Base-by-base conservation (phyloP, 2,329 filamentous ascomycete genomes). In the Aspergillus sp. region DNA sequence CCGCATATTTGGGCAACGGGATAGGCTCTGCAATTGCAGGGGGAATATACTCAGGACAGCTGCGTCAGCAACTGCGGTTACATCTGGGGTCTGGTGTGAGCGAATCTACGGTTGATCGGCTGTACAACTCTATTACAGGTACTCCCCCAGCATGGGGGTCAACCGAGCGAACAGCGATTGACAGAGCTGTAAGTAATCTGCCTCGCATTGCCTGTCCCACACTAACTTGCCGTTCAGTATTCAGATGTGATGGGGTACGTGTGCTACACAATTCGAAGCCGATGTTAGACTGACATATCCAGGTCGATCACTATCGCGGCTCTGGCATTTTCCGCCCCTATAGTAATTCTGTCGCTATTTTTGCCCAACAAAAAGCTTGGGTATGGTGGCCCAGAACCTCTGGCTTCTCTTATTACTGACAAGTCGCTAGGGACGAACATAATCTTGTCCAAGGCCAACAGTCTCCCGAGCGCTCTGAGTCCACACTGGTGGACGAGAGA, bases 31-130 rank as follows among this genome's bases (percentile, higher is more conserved):
- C 76, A 45, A 76, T 82, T 50, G 80, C 81, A 2, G 81, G 81
- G 5, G 80, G 77, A 6, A 83, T 84, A 13, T 84, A 84, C 63
- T 83, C 81, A 0, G 76, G 75, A n/a, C 75, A 76, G 0, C 75
- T 84, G 62, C 75, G 76, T 32, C 59, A 69, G 4, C 69, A 72
- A 5, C 65, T 83, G 55, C 69, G 70, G 50, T 60, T 67, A 7
- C 75, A 76, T 38, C 66, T 83, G 5, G 78, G 78, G 8, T 54
- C 65, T 0, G 59, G 58, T 3, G 74, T 73, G 1, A 67, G 69
- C 2, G 59, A 71, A 12, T 63, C 65, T 1, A 60, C 73, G 9
- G 73, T 83, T 23, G 66, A 79, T 21, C 61, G 61, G 1, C 66
- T 83, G 25, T 82, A 74, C 61, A 77, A 82, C 63, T 82, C 80